These are phyloP conservation scores for Neophaeococcomyces aloes DNA, from an alignment of 2,329 filamentous ascomycete genomes.

Conservation along the genomic window DNA sequence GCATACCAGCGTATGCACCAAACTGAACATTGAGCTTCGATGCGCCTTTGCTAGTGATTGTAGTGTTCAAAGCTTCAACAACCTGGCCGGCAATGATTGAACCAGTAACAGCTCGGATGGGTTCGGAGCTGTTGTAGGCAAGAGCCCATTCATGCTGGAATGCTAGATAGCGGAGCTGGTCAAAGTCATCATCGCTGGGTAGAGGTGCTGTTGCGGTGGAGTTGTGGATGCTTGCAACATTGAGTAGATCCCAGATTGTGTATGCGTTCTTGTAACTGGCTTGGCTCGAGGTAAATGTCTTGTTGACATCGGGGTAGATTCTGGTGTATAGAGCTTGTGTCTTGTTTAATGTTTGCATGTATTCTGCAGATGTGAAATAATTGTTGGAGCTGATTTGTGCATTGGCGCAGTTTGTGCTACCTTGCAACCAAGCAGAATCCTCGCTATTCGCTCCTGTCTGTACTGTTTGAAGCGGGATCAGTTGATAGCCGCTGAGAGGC, in stretches of 20 bases:
- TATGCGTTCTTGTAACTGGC: constrained; percentile 55
- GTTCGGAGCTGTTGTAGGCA: constrained; percentile 57
- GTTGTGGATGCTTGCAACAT: constrained; percentile 55
- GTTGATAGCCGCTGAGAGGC: constrained; percentile 71
- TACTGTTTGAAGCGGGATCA: constrained; percentile 64
- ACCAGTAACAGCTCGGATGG: constrained; percentile 42
- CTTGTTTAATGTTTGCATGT: constrained; percentile 36
- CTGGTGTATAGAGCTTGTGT: constrained; percentile 46
- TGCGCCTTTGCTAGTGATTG: constrained; percentile 29
- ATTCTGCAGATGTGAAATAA: constrained; percentile 45
- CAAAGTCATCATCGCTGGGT: constrained; percentile 49
- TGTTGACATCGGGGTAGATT: constrained; percentile 43
- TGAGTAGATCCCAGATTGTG: constrained; percentile 54
- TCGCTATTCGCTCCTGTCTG: constrained; percentile 50
- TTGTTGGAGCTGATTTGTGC: constrained; percentile 48
- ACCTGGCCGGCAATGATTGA: constrained; percentile 57
- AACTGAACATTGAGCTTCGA: constrained; percentile 45
- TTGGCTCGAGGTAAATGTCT: constrained; percentile 38
- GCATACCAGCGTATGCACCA: constrained; percentile 51
- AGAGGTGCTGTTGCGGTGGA: constrained; percentile 40
- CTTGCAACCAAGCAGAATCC: constrained; percentile 49
- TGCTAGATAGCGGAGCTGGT: constrained; percentile 62
- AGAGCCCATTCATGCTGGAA: constrained; percentile 72
- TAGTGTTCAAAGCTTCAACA: constrained; percentile 36
- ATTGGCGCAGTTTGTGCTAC: constrained; percentile 44